These are phyloP conservation scores for Myrica gale DNA, from an alignment of 306 rosid species.

Conservation along the genomic window DNA sequence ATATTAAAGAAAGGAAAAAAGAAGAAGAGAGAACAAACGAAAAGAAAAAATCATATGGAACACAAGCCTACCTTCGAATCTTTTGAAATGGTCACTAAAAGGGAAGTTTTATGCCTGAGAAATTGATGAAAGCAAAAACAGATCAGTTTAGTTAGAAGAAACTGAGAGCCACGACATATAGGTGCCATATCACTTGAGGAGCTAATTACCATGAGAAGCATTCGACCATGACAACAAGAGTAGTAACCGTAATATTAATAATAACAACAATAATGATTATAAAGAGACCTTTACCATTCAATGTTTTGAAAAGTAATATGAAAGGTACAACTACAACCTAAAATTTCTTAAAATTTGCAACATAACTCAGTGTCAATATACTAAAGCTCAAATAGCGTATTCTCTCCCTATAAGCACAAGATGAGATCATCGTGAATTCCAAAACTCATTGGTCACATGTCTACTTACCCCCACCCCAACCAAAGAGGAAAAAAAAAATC, in stretches of 20 bases:
- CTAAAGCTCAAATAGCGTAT: not conserved
- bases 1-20: slow-evolving; percentile 12
- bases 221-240: not conserved
- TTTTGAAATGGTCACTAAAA: slow-evolving; percentile 71
- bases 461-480: not conserved
- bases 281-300: not conserved
- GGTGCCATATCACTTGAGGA: not conserved
- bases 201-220: not conserved
- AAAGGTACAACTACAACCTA: not conserved
- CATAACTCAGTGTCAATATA: not conserved
- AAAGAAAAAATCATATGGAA: not conserved
- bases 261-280: not conserved
- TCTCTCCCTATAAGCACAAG: not conserved
- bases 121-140: slow-evolving; percentile 29
- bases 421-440: not conserved
- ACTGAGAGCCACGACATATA: not conserved
- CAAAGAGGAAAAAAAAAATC: not conserved
- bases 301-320: not conserved
- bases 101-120: slow-evolving; percentile 71
- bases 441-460: not conserved
- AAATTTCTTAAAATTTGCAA: not conserved
- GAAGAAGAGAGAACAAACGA: slow-evolving; percentile 7
- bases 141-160: slow-evolving; percentile 25
- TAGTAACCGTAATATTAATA: too few species aligned
- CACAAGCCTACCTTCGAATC: slow-evolving; percentile 63